Percentiles rank a stretch among this genome's conserved stretches.
phyloP scores from a whole-genome alignment of 208 protist species.

The Leishmania tropica region DNA sequence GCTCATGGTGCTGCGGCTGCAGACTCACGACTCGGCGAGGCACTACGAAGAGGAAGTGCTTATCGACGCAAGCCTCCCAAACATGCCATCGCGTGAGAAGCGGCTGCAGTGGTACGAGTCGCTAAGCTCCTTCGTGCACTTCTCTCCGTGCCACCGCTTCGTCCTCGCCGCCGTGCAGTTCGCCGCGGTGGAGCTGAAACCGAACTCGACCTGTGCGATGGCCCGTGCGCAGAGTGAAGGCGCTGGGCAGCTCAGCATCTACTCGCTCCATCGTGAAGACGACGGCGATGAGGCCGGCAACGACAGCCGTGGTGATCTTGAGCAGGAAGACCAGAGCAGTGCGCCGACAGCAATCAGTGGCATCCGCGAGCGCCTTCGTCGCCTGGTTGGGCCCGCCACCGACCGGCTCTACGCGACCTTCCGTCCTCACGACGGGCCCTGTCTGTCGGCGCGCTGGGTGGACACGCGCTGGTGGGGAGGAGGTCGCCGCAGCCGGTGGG shows the following conservation, averaged over 20 bases:
- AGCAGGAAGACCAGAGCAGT: not conserved
- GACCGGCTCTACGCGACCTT: constrained; percentile 49
- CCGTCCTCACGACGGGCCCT: constrained; percentile 34
- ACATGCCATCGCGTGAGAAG: constrained; percentile 19
- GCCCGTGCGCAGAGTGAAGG: constrained; percentile 6
- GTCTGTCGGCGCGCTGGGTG: constrained; percentile 58
- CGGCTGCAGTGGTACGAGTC: constrained; percentile 72
- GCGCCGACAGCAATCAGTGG: not conserved
- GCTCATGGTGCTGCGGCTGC: constrained; percentile 62
- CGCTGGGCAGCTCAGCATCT: constrained; percentile 62
- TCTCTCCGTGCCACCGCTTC: constrained; percentile 70
- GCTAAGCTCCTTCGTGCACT: constrained; percentile 43
- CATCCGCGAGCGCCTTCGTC: constrained; percentile 2
- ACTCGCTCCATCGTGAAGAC: constrained; percentile 58
- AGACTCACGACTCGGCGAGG: constrained; percentile 10
- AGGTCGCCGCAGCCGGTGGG: constrained; percentile 33
- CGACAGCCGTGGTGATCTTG: not conserved
- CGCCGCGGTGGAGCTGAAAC: constrained; percentile 24
- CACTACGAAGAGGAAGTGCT: constrained; percentile 56
- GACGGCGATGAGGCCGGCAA: not conserved
- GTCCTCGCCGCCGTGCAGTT: constrained; percentile 68
- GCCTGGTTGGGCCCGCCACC: constrained; percentile 8
- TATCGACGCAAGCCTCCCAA: constrained; percentile 41
- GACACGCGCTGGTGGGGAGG: constrained; percentile 71
- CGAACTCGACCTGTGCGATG: constrained; percentile 4